Percentiles rank a stretch among this genome's conserved stretches.
These are phyloP conservation scores for Coniophora puteana DNA, from an alignment of 1,284 basidiomycete species.

Conservation along the genomic window DNA sequence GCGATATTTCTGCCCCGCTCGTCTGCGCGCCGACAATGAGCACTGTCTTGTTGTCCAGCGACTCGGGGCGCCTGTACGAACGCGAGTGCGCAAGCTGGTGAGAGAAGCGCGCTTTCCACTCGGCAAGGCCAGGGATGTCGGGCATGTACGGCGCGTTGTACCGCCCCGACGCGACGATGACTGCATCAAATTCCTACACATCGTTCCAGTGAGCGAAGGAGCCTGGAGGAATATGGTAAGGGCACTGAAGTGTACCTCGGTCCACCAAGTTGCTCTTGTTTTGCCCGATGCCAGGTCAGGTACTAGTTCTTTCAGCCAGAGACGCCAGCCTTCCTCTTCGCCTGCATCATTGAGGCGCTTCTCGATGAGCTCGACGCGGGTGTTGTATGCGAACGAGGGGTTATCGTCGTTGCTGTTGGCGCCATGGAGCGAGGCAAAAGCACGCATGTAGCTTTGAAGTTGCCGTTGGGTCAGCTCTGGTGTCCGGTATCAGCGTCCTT, in stretches of 20 bases:
- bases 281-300: constrained; percentile 19
- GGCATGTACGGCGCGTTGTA: constrained; percentile 45
- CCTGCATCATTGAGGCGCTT: constrained; percentile 31
- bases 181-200: constrained; percentile 40
- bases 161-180: constrained; percentile 42
- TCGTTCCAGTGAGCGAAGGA: too few species aligned
- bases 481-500: too few species aligned
- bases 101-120: constrained; percentile 36
- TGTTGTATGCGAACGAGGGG: constrained; percentile 39
- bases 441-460: constrained; percentile 25
- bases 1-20: constrained; percentile 39
- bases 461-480: constrained; percentile 20
- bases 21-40: constrained; percentile 44
- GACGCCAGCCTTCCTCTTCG: constrained; percentile 34
- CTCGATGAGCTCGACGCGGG: constrained; percentile 43
- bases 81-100: constrained; percentile 36
- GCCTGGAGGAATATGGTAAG: too few species aligned
- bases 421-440: constrained; percentile 37
- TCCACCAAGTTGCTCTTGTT: constrained; percentile 33
- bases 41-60: constrained; percentile 36
- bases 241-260: constrained; percentile 28
- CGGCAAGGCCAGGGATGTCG: constrained; percentile 30
- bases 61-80: constrained; percentile 40
- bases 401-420: constrained; percentile 40
- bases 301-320: constrained; percentile 31